Conservation (phyloP, 306 rosid species). For the Oemleria cerasiformis region DNA sequence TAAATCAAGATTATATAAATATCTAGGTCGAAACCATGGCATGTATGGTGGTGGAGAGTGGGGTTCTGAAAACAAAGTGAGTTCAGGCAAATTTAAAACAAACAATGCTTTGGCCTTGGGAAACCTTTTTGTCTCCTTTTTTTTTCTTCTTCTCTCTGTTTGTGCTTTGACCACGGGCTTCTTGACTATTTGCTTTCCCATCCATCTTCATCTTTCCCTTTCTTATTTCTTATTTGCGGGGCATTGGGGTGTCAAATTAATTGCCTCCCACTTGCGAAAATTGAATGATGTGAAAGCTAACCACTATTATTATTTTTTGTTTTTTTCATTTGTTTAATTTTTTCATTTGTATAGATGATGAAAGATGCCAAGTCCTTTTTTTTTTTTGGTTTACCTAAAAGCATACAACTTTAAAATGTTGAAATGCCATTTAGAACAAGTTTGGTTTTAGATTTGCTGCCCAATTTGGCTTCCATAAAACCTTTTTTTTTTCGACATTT, state of each 20-base stretch:
- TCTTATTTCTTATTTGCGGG: neutral
- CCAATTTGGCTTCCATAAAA: too few relatives aligned
- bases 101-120: conserved; percentile 26
- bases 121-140: conserved; percentile 28
- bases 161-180: conserved; percentile 2
- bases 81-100: conserved; percentile 2
- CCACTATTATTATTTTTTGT: too few relatives aligned
- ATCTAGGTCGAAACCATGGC: conserved; percentile 47
- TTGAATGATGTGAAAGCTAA: neutral
- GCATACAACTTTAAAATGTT: too few relatives aligned
- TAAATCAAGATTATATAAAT: neutral
- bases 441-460: too few relatives aligned
- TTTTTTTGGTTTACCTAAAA: too few relatives aligned
- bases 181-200: conserved; percentile 15
- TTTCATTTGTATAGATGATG: too few relatives aligned
- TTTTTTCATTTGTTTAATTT: too few relatives aligned
- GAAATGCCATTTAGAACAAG: too few relatives aligned
- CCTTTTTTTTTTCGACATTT: too few relatives aligned
- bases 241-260: conserved; percentile 1
- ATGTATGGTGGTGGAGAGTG: conserved; percentile 42
- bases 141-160: neutral
- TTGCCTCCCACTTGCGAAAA: neutral
- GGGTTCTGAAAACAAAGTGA: conserved; percentile 41
- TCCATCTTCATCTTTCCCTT: neutral
- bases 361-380: too few relatives aligned